These are phyloP conservation scores for Citrus inodora DNA, from an alignment of 345 rosid species.

Conservation along the genomic window DNA sequence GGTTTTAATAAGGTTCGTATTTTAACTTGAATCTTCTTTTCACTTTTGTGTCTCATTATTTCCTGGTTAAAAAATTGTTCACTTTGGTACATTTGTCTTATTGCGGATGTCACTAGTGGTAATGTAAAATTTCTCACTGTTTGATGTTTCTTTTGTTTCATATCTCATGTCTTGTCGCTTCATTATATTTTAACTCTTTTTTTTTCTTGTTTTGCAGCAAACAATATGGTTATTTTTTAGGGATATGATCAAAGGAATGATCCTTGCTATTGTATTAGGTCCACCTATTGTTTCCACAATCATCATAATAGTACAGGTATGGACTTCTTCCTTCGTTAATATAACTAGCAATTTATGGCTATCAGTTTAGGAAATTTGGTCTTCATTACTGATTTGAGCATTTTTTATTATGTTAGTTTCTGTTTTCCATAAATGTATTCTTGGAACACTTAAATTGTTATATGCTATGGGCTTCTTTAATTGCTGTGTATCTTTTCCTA, in stretches of 20 bases:
- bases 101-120: not conserved
- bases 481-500: not conserved
- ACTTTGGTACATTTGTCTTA: not conserved
- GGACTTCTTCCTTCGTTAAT: slow-evolving; percentile 9
- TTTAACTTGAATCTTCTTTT: slow-evolving; percentile 14
- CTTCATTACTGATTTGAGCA: not conserved
- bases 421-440: not conserved
- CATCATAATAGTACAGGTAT: slow-evolving; percentile 82
- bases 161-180: slow-evolving; percentile 1
- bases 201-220: slow-evolving; percentile 60
- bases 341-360: not conserved
- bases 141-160: not conserved
- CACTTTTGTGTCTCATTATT: not conserved
- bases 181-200: slow-evolving; percentile 9
- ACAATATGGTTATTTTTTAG: slow-evolving; percentile 89
- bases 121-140: not conserved
- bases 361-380: not conserved
- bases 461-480: not conserved
- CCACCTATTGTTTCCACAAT: slow-evolving; percentile 92
- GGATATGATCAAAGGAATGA: slow-evolving; percentile 79
- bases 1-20: slow-evolving; percentile 89
- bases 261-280: slow-evolving; percentile 68
- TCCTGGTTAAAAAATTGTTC: slow-evolving; percentile 8
- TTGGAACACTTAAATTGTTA: not conserved
- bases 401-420: not conserved